Evolutionary conservation across 768 basidiomycete genomes (phyloP).

Genomic region (Suillus weaverae): DNA sequence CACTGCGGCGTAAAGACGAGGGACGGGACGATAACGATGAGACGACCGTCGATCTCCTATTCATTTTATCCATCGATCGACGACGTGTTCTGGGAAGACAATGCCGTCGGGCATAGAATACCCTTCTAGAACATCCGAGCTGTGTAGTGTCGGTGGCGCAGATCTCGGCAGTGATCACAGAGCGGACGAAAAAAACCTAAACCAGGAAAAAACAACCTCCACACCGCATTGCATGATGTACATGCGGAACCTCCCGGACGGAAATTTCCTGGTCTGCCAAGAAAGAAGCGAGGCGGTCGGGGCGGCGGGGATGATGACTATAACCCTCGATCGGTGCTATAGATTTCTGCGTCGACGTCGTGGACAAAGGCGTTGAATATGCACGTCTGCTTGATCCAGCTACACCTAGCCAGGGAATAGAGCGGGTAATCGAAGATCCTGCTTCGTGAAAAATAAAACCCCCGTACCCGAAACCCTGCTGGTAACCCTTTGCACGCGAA

Average conservation of each 20-base stretch:
- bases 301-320: background rate
- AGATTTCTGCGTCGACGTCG: background rate
- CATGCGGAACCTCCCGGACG: background rate
- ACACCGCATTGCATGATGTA: background rate
- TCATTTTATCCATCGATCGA: background rate
- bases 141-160: background rate
- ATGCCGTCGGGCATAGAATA: background rate
- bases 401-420: background rate
- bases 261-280: background rate
- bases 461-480: background rate
- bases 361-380: too few species aligned
- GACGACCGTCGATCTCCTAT: background rate
- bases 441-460: background rate
- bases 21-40: background rate
- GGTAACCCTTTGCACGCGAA: background rate
- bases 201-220: background rate
- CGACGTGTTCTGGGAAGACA: background rate
- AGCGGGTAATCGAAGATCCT: background rate
- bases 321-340: background rate
- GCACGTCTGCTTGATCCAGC: background rate
- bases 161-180: background rate
- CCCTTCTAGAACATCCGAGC: background rate
- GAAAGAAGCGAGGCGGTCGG: background rate
- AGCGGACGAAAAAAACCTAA: background rate
- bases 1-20: background rate